Evolutionary conservation across 495 filamentous ascomycete species (phyloP), one percentile per base, ranked within the genome.

Genomic region (Aspergillus carlsbadensis): DNA sequence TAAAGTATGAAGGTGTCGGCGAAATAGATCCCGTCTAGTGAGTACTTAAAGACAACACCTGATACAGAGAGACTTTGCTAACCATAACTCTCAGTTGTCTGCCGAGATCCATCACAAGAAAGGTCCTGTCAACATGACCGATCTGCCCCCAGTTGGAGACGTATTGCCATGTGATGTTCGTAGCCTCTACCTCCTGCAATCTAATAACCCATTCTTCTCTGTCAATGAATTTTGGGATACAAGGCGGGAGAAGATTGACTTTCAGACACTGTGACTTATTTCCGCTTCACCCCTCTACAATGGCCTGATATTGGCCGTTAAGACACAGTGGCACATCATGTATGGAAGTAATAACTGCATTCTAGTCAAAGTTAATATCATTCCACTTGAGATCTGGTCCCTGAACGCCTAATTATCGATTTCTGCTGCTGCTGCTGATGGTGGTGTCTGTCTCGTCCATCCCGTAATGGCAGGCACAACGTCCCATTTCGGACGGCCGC

Each of bases 21-120:
- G 84, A 89, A 63, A 85, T 98, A 56, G 92, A 98, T 70, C 87
- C 94, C 52, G 78, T 88, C 33, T 98, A 98, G 87, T 91, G 72
- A 76, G 87, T 79, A 46, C 49, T n/a, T n/a, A 10, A 29, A 29
- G 26, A 29, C 6, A 1, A 10, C 43, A 29, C 40, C 6, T 15
- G 13, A 39, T 42, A 22, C 49, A 64, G 0, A 11, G 10, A n/a
- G 10, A 11, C 26, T 44, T 22, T 21, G 21, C 37, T 54, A 20
- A 42, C 63, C 41, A 26, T 37, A 22, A 57, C 14, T 3, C 5
- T 34, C 31, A 86, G 83, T 66, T 92, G 90, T 73, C 85, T 95
- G 83, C 89, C 90, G 3, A 88, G 84, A 67, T 77, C 81, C 42
- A 79, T 86, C 77, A 83, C 42, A 69, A 77, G 59, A 70, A 80